These are phyloP conservation scores for Hemisphaericaspora xylofermentans DNA, from an alignment of 1,139 yeast species.

Conservation along the genomic window DNA sequence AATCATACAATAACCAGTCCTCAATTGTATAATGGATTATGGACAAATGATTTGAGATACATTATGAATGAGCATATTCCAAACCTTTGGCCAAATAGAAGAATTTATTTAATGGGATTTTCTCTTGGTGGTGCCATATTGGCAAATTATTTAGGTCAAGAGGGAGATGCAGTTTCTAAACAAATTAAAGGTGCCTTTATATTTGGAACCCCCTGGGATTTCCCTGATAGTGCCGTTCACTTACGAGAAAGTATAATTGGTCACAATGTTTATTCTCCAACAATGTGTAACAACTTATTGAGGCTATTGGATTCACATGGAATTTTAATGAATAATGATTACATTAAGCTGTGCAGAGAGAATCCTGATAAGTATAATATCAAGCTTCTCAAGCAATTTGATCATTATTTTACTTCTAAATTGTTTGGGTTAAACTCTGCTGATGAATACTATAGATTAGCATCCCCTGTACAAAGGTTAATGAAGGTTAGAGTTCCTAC, in stretches of 20 bases:
- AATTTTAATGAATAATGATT: constrained; percentile 24
- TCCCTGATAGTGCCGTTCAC: constrained; percentile 45
- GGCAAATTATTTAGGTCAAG: constrained; percentile 57
- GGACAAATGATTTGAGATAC: constrained; percentile 62
- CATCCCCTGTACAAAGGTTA: constrained; percentile 52
- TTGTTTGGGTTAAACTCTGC: constrained; percentile 55
- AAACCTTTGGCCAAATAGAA: constrained; percentile 48
- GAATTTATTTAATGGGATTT: constrained; percentile 52
- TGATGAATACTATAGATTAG: constrained; percentile 53
- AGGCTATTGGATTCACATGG: constrained; percentile 46
- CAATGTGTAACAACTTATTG: constrained; percentile 51
- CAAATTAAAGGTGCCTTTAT: constrained; percentile 50
- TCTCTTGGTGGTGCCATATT: constrained; percentile 59
- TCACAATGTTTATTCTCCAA: constrained; percentile 49
- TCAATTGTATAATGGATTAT: constrained; percentile 56
- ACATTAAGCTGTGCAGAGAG: constrained; percentile 29
- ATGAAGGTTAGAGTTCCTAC: constrained; percentile 53
- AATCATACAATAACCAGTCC: constrained; percentile 58
- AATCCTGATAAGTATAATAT: constrained; percentile 36
- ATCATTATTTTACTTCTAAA: constrained; percentile 51
- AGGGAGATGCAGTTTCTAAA: constrained; percentile 31
- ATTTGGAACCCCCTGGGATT: constrained; percentile 60
- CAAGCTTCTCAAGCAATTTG: constrained; percentile 43
- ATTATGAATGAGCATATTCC: constrained; percentile 48
- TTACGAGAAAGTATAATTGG: constrained; percentile 46